A percentile compares a stretch with the other conserved stretches of the same genome.
These are phyloP conservation scores for Plasmodium inui DNA, from an alignment of 169 alveolate species.

Conservation along the genomic window DNA sequence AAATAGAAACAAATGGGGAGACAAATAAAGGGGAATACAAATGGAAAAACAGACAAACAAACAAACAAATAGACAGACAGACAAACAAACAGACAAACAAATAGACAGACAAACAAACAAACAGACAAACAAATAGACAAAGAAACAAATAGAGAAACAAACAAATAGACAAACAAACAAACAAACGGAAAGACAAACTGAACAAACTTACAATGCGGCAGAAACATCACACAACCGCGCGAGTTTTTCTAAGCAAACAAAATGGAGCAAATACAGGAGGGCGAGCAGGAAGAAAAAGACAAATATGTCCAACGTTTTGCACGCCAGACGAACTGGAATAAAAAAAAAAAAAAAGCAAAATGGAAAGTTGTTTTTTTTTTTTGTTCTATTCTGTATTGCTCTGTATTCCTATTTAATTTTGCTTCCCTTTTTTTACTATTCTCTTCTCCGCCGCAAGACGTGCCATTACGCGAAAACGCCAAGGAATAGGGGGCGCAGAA, in stretches of 20 bases:
- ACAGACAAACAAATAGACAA: neutral
- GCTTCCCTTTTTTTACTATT: neutral
- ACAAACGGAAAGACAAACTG: neutral
- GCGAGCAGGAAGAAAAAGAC: neutral
- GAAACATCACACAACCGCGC: neutral
- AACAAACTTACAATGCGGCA: neutral
- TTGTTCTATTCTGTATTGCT: neutral
- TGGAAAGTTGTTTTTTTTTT: neutral
- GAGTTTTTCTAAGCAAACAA: neutral
- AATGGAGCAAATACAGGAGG: neutral
- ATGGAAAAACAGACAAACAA: neutral
- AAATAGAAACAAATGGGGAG: neutral
- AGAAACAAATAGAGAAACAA: neutral
- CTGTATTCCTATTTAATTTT: neutral
- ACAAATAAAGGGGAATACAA: neutral
- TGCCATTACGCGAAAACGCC: neutral
- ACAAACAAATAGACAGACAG: neutral
- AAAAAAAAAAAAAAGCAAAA: neutral
- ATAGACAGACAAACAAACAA: neutral
- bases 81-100: neutral
- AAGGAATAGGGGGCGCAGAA: neutral
- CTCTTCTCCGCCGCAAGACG: neutral
- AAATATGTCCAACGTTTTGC: neutral
- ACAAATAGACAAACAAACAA: neutral
- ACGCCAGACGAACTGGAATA: neutral